phyloP scores from a whole-genome alignment of 148 eudicot species.

The Chenopodium quinoa region DNA sequence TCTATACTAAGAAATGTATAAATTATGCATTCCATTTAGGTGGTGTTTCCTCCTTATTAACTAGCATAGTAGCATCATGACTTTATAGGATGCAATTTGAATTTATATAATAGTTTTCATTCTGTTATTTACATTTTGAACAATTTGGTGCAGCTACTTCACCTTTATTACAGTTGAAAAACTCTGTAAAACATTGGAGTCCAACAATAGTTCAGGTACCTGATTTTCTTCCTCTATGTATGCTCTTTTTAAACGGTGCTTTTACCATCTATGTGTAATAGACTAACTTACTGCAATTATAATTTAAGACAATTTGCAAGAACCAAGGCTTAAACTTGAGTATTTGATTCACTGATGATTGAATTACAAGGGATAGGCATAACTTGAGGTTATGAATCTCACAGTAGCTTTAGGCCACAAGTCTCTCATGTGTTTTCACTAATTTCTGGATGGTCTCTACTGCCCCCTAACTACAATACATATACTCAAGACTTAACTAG shows the following conservation, averaged over 20 bases:
- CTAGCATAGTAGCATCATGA: background rate
- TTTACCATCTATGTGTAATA: background rate
- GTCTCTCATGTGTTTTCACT: too few relatives aligned
- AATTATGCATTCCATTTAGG: background rate
- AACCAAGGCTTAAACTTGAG: too few relatives aligned
- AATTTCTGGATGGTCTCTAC: too few relatives aligned
- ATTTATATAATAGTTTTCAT: background rate
- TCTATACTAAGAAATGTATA: background rate
- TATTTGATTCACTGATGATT: too few relatives aligned
- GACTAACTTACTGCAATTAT: too few relatives aligned
- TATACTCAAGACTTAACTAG: too few relatives aligned
- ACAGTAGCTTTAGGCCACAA: too few relatives aligned
- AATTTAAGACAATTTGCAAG: too few relatives aligned
- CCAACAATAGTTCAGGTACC: slow-evolving; percentile 43
- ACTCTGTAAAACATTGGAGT: slow-evolving; percentile 49
- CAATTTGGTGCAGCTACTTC: slow-evolving; percentile 49
- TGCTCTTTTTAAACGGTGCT: background rate
- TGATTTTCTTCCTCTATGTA: background rate
- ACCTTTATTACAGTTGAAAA: slow-evolving; percentile 65
- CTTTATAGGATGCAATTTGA: background rate
- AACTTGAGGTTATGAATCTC: too few relatives aligned
- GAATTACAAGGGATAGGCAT: too few relatives aligned
- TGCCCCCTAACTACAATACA: too few relatives aligned
- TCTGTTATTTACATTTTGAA: slow-evolving; percentile 9
- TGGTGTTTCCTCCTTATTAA: background rate